Evolutionary conservation across 2,329 filamentous ascomycete genomes (phyloP), one percentile per base, ranked within the genome.

Genomic region (Tolypocladium amazonense): DNA sequence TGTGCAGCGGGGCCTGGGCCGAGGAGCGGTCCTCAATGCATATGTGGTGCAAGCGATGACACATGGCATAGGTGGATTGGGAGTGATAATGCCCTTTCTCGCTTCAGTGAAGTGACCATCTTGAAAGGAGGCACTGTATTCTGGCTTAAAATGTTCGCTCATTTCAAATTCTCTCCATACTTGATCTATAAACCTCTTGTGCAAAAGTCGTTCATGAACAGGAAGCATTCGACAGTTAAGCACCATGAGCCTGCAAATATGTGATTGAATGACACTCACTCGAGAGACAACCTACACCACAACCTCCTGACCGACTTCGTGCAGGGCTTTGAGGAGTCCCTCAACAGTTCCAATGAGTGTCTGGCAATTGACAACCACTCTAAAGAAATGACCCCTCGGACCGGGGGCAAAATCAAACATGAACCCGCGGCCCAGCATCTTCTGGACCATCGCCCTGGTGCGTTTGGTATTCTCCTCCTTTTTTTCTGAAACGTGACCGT

Each of bases 391-490:
- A 2, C 82, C 82, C 62, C 69, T 74, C 3, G 77, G 74, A 1
- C 81, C 82, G 0, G 82, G 81, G 23, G 82, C 81, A 64, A 83
- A 85, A 65, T 85, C 82, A 0, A 83, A 70, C 82, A 85, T 85
- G 72, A 81, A 85, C 0, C 82, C 82, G 52, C 81, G 71, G 2
- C 65, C 62, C 15, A 83, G 75, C 63, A 85, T 70, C 64, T 69
- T 73, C 54, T 70, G 68, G 1, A 78, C 80, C 67, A 83, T 81
- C 14, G 66, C 70, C 63, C 76, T 73, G 41, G 82, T 84, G 55
- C 75, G 71, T 53, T 69, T 67, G 23, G 81, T 82, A 66, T 84
- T 85, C 60, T 71, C 74, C 38, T 71, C 72, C 7, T 69, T 63
- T 14, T 76, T 71, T 0, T 72, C 71, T 0, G 72, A 65, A 50